Evolutionary conservation across 805 yeast genomes (phyloP).

Genomic region (Starmerella sp.): DNA sequence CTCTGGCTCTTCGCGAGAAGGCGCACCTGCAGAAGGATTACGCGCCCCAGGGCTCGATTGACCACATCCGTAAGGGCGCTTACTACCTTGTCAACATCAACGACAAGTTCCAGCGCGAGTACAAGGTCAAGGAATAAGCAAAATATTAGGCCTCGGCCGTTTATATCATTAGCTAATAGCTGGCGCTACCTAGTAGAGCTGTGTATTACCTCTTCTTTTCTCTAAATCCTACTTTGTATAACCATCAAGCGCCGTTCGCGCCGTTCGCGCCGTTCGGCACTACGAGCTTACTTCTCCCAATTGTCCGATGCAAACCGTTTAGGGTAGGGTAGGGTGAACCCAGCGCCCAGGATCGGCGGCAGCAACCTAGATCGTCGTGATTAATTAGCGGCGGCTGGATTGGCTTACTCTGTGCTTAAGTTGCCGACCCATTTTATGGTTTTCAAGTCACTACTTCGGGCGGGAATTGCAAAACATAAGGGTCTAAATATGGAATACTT

Average conservation of each 20-base stretch:
- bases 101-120: conserved; percentile 78
- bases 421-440: neutral
- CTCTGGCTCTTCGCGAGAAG: conserved; percentile 75
- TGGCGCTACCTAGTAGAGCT: neutral
- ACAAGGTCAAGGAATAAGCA: conserved; percentile 35
- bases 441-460: neutral
- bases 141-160: neutral
- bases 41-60: conserved; percentile 70
- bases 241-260: neutral
- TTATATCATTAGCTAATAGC: neutral
- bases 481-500: neutral
- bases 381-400: neutral
- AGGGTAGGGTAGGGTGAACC: neutral
- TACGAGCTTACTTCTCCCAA: neutral
- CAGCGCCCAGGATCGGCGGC: neutral
- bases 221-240: too few relatives aligned
- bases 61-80: conserved; percentile 58
- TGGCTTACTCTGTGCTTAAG: neutral
- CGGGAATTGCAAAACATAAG: neutral
- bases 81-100: conserved; percentile 77
- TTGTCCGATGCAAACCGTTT: neutral
- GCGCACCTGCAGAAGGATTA: conserved; percentile 73
- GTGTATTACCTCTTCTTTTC: neutral
- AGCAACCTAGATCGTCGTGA: neutral
- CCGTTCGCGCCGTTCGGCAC: neutral